These are phyloP conservation scores for Punica granatum DNA, from an alignment of 345 rosid species.

Conservation along the genomic window DNA sequence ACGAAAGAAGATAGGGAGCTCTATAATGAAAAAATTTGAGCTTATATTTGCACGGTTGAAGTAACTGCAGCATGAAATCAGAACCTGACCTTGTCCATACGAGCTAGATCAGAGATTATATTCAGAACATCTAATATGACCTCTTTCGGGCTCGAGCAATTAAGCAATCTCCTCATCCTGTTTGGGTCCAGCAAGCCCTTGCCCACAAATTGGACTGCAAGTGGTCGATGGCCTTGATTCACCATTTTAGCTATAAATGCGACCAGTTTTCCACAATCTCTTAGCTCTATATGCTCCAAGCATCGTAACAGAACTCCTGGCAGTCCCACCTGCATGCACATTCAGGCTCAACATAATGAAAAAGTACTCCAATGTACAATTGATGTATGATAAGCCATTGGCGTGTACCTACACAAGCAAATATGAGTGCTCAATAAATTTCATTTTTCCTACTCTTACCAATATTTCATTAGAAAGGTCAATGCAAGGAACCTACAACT, in stretches of 20 bases:
- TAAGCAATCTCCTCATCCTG: slow-evolving; percentile 67
- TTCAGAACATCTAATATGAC: slow-evolving; percentile 72
- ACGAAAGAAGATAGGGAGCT: not conserved
- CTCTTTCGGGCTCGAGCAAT: slow-evolving; percentile 67
- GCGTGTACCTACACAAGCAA: too few relatives aligned
- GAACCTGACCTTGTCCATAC: slow-evolving; percentile 83
- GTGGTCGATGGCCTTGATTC: slow-evolving; percentile 60
- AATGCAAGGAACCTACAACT: too few relatives aligned
- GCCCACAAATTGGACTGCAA: slow-evolving; percentile 76
- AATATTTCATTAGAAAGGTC: too few relatives aligned
- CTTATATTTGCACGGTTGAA: not conserved
- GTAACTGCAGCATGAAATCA: slow-evolving; percentile 1
- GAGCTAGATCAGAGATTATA: slow-evolving; percentile 89
- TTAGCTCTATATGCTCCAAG: slow-evolving; percentile 73
- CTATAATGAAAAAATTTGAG: not conserved
- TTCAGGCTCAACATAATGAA: slow-evolving; percentile 12
- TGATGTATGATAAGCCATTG: not conserved
- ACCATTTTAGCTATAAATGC: slow-evolving; percentile 94
- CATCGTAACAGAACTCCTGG: slow-evolving; percentile 60
- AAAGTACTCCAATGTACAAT: too few relatives aligned
- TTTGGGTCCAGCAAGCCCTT: slow-evolving; percentile 76
- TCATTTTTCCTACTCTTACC: too few relatives aligned
- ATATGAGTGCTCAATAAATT: not conserved
- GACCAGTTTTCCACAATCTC: slow-evolving; percentile 75
- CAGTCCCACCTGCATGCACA: slow-evolving; percentile 73